Percentiles rank a stretch among this genome's conserved stretches.
These are phyloP conservation scores for Alternaria arborescens DNA, from an alignment of 2,329 filamentous ascomycete genomes.

Conservation along the genomic window DNA sequence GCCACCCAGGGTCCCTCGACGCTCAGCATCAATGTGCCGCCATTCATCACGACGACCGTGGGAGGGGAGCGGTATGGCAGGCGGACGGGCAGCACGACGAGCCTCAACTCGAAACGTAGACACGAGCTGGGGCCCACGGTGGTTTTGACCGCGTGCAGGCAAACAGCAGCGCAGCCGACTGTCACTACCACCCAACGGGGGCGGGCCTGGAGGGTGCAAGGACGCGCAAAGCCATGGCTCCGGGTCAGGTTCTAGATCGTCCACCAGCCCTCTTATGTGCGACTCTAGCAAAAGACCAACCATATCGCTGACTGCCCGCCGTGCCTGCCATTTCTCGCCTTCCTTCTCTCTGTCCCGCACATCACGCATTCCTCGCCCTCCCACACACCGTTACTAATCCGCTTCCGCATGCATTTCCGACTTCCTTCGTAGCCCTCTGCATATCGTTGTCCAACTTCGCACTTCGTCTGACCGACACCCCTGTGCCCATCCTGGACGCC, in stretches of 20 bases:
- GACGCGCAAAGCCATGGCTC: constrained; percentile 37
- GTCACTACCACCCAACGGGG: neutral
- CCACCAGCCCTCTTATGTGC: constrained; percentile 38
- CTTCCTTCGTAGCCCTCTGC: constrained; percentile 21
- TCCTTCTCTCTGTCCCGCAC: constrained; percentile 33
- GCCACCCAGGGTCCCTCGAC: constrained; percentile 9
- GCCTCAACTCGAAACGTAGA: neutral
- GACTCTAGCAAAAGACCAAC: constrained; percentile 39
- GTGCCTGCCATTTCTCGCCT: constrained; percentile 35
- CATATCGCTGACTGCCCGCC: constrained; percentile 31
- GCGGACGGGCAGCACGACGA: neutral
- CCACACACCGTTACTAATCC: constrained; percentile 29
- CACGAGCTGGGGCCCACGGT: neutral
- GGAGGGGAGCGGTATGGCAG: neutral
- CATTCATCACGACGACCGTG: neutral
- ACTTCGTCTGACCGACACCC: constrained; percentile 23
- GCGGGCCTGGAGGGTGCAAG: constrained; percentile 17
- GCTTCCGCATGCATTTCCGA: constrained; percentile 29
- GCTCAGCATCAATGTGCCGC: neutral
- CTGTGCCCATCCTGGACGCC: constrained; percentile 24
- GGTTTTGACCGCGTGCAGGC: neutral
- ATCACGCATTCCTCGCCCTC: constrained; percentile 33
- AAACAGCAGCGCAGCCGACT: neutral
- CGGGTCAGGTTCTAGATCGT: constrained; percentile 46
- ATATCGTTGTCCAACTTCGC: constrained; percentile 8